Conservation (phyloP, 2,329 filamentous ascomycete genomes). For the Epichloe glyceriae region DNA sequence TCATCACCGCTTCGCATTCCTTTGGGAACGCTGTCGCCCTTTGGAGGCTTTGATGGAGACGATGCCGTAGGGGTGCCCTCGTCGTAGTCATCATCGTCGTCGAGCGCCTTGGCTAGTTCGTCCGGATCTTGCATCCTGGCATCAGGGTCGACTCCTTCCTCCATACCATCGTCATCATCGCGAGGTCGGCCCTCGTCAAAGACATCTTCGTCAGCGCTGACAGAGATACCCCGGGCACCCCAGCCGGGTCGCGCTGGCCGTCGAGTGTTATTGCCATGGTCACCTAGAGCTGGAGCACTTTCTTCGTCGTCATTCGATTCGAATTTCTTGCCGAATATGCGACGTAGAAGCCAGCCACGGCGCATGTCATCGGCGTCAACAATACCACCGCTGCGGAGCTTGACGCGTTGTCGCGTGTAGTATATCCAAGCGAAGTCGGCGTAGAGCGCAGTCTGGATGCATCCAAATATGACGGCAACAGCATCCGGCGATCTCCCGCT, state of each 20-base stretch:
- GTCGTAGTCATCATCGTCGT: constrained; percentile 34
- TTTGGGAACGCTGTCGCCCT: constrained; percentile 18
- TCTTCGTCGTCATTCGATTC: constrained; percentile 49
- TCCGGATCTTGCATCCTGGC: constrained; percentile 55
- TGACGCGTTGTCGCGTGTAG: constrained; percentile 83
- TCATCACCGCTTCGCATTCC: constrained; percentile 34
- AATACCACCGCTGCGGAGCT: constrained; percentile 73
- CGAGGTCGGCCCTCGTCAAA: constrained; percentile 36
- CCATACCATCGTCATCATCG: constrained; percentile 32
- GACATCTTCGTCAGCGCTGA: constrained; percentile 51
- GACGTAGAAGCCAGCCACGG: constrained; percentile 70
- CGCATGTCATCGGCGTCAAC: constrained; percentile 83
- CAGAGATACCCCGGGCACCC: constrained; percentile 52
- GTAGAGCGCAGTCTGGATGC: constrained; percentile 82
- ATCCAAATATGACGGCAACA: constrained; percentile 70
- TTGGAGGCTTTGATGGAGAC: constrained; percentile 14
- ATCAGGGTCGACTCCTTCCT: constrained; percentile 40
- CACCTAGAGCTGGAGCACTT: constrained; percentile 35
- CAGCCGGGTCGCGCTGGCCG: constrained; percentile 37
- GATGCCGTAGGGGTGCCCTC: constrained; percentile 15
- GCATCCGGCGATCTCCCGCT: constrained; percentile 49
- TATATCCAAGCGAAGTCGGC: constrained; percentile 96
- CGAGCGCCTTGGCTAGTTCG: constrained; percentile 46
- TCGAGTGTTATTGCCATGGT: constrained; percentile 16
- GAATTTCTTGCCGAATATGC: constrained; percentile 54